Percentiles rank a stretch among this genome's conserved stretches.
Evolutionary conservation across 768 basidiomycete genomes (phyloP).

Genomic region (Saitozyma podzolica): DNA sequence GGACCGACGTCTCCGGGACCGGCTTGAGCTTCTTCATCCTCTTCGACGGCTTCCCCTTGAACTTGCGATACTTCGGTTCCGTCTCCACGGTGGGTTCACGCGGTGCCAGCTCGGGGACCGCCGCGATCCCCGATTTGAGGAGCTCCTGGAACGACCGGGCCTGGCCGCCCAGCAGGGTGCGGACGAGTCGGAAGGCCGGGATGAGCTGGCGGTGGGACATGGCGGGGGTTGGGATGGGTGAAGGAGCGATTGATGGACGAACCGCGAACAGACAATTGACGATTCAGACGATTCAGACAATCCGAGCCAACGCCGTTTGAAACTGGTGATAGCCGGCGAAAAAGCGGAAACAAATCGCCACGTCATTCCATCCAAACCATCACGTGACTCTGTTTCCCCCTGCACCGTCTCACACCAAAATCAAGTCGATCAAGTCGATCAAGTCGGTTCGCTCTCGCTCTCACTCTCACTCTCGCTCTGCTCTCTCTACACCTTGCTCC

Average conservation of each 20-base stretch:
- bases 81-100: conserved; percentile 1
- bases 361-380: background rate
- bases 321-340: background rate
- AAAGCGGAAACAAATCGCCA: too few relatives aligned
- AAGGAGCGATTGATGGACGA: background rate
- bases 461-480: too few relatives aligned
- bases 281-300: too few relatives aligned
- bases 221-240: background rate
- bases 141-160: conserved; percentile 23
- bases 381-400: too few relatives aligned
- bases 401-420: too few relatives aligned
- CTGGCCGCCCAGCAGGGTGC: conserved; percentile 13
- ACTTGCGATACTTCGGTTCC: background rate
- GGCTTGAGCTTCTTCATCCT: conserved; percentile 5
- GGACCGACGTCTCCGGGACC: conserved; percentile 17
- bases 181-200: conserved; percentile 19
- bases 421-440: too few relatives aligned
- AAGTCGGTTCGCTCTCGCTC: too few relatives aligned
- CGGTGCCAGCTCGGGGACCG: background rate
- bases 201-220: conserved; percentile 3
- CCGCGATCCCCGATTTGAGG: conserved; percentile 11
- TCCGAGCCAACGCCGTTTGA: background rate
- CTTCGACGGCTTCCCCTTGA: background rate
- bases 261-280: too few relatives aligned
- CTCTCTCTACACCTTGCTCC: too few relatives aligned